A percentile compares a stretch with the other conserved stretches of the same genome.
Conservation (phyloP, 495 filamentous ascomycete species). For the Neurospora sp. region DNA sequence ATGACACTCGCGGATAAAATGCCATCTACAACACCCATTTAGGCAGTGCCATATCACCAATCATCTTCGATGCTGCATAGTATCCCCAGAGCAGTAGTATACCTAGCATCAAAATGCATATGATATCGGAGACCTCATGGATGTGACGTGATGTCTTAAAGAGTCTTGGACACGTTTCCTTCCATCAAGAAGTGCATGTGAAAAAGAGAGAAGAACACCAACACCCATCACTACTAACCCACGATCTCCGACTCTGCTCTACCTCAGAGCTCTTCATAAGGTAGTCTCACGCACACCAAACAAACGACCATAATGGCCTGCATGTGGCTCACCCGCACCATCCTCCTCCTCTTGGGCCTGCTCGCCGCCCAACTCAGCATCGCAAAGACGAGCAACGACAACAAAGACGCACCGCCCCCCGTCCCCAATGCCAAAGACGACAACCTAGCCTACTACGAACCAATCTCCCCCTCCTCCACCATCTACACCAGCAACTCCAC, state of each 20-base stretch:
- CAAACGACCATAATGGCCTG: too few species aligned
- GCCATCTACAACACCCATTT: not conserved
- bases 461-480: too few species aligned
- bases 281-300: too few species aligned
- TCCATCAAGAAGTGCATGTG: not conserved
- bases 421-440: slow-evolving; percentile 5
- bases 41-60: not conserved
- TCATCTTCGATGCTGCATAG: not conserved
- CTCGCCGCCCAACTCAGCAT: not conserved
- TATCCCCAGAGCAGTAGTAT: not conserved
- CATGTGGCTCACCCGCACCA: too few species aligned
- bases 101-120: not conserved
- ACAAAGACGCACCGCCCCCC: not conserved
- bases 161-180: not conserved
- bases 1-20: not conserved
- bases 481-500: slow-evolving; percentile 17
- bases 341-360: too few species aligned
- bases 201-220: not conserved
- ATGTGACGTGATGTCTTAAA: not conserved
- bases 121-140: too few species aligned
- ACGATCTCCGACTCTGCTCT: too few species aligned
- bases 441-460: slow-evolving; percentile 15
- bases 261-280: too few species aligned
- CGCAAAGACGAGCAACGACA: too few species aligned
- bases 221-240: too few species aligned